These are phyloP conservation scores for Boletus tylopilopsis DNA, from an alignment of 768 basidiomycete species.

Conservation along the genomic window DNA sequence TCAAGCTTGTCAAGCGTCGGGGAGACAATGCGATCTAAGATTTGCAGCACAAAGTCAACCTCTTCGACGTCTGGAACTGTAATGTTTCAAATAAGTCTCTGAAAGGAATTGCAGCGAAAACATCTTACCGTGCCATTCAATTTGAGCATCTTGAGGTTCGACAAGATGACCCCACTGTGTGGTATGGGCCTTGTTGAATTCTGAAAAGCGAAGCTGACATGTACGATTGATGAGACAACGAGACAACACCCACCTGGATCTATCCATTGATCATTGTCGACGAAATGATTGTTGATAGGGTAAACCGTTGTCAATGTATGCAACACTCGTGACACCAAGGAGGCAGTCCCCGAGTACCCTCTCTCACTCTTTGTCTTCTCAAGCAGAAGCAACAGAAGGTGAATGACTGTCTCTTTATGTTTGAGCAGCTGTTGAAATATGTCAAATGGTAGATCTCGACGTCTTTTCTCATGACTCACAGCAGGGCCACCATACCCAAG, in stretches of 20 bases:
- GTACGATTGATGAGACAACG: slow-evolving; percentile 6
- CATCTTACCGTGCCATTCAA: slow-evolving; percentile 80
- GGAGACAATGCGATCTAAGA: slow-evolving; percentile 63
- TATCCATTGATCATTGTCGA: slow-evolving; percentile 80
- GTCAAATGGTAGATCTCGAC: background rate
- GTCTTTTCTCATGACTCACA: slow-evolving; percentile 36
- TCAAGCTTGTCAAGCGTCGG: slow-evolving; percentile 71
- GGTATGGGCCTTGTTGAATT: slow-evolving; percentile 60
- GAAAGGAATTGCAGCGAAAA: background rate
- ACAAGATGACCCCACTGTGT: slow-evolving; percentile 79
- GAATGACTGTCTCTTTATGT: slow-evolving; percentile 62
- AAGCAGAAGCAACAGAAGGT: slow-evolving; percentile 59
- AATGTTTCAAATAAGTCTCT: slow-evolving; percentile 20
- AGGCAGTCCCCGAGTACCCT: slow-evolving; percentile 78
- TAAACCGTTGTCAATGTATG: slow-evolving; percentile 74
- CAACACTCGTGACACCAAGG: slow-evolving; percentile 71
- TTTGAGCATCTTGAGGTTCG: slow-evolving; percentile 70
- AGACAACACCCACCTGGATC: slow-evolving; percentile 52
- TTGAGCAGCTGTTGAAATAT: slow-evolving; percentile 53
- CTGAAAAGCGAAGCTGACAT: slow-evolving; percentile 30
- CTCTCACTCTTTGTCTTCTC: slow-evolving; percentile 86
- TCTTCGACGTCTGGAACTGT: slow-evolving; percentile 52
- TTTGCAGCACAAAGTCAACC: slow-evolving; percentile 73
- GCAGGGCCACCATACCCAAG: slow-evolving; percentile 68
- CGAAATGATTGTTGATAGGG: slow-evolving; percentile 72